Conservation (phyloP, 2,329 filamentous ascomycete genomes). For the Sclerotinia minor region DNA sequence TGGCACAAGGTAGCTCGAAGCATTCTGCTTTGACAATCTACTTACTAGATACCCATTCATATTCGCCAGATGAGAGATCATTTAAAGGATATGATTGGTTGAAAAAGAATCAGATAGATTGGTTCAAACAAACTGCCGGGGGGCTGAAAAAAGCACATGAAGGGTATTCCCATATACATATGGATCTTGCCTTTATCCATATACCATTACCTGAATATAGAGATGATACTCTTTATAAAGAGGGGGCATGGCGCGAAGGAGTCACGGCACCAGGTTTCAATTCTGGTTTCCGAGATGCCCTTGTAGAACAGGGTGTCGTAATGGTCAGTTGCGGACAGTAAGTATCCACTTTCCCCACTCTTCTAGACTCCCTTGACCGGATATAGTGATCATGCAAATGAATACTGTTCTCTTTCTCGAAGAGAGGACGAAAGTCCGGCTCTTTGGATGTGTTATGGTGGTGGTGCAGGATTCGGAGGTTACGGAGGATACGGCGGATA, state of each 20-base stretch:
- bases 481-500: constrained; percentile 91
- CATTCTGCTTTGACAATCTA: constrained; percentile 95
- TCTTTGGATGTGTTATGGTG: constrained; percentile 98
- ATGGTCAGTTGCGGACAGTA: constrained; percentile 91
- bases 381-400: constrained; percentile 84
- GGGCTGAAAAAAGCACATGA: constrained; percentile 74
- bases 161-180: constrained; percentile 86
- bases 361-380: constrained; percentile 29
- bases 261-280: constrained; percentile 90
- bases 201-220: constrained; percentile 92
- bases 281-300: constrained; percentile 85
- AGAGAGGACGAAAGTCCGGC: constrained; percentile 52
- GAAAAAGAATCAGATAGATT: constrained; percentile 89
- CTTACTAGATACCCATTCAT: constrained; percentile 87
- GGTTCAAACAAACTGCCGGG: constrained; percentile 81
- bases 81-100: constrained; percentile 97
- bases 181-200: constrained; percentile 96
- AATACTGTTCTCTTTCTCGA: constrained; percentile 77
- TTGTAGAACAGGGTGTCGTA: constrained; percentile 81
- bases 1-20: constrained; percentile 73
- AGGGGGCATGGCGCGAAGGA: constrained; percentile 76
- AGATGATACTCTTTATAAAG: constrained; percentile 56
- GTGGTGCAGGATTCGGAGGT: constrained; percentile 87
- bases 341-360: constrained; percentile 43
- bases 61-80: constrained; percentile 83